phyloP scores from a whole-genome alignment of 495 filamentous ascomycete genomes.

The Bacidia gigantensis region DNA sequence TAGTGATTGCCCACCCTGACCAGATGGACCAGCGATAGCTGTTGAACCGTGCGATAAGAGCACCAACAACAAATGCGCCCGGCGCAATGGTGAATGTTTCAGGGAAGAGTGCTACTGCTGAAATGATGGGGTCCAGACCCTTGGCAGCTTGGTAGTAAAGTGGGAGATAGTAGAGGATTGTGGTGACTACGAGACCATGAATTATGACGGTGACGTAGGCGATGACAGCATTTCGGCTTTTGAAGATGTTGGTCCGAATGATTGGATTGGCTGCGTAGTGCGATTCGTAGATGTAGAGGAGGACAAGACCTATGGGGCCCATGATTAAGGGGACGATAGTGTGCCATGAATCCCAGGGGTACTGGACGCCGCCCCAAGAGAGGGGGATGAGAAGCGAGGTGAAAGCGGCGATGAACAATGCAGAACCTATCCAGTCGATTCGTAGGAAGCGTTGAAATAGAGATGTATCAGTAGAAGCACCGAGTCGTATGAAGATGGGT shows the following conservation, averaged over 20 bases:
- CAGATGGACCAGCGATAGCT: slow-evolving; percentile 40
- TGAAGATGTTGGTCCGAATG: slow-evolving; percentile 34
- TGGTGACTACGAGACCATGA: slow-evolving; percentile 37
- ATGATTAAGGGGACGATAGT: slow-evolving; percentile 45
- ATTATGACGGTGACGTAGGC: slow-evolving; percentile 34
- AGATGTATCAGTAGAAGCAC: slow-evolving; percentile 25
- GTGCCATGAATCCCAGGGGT: slow-evolving; percentile 34
- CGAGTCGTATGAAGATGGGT: slow-evolving; percentile 31
- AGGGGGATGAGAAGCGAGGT: slow-evolving; percentile 16
- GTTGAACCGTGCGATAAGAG: slow-evolving; percentile 33
- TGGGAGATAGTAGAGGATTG: slow-evolving; percentile 45
- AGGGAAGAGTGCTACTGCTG: slow-evolving; percentile 48
- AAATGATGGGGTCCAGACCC: slow-evolving; percentile 36
- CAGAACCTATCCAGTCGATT: slow-evolving; percentile 47
- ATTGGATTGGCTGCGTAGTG: slow-evolving; percentile 30
- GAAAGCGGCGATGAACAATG: slow-evolving; percentile 33
- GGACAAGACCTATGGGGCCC: slow-evolving; percentile 32
- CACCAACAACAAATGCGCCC: slow-evolving; percentile 33
- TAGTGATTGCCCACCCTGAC: slow-evolving; percentile 39
- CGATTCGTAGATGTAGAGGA: slow-evolving; percentile 36
- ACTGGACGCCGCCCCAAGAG: slow-evolving; percentile 40
- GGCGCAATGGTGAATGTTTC: slow-evolving; percentile 39
- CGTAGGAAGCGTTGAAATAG: slow-evolving; percentile 30
- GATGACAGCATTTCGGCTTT: slow-evolving; percentile 30
- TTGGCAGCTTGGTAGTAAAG: slow-evolving; percentile 51